A percentile compares a stretch with the other conserved stretches of the same genome.
These are phyloP conservation scores for Musa acuminata DNA, from an alignment of 176 grass and related monocot genomes.

Conservation along the genomic window DNA sequence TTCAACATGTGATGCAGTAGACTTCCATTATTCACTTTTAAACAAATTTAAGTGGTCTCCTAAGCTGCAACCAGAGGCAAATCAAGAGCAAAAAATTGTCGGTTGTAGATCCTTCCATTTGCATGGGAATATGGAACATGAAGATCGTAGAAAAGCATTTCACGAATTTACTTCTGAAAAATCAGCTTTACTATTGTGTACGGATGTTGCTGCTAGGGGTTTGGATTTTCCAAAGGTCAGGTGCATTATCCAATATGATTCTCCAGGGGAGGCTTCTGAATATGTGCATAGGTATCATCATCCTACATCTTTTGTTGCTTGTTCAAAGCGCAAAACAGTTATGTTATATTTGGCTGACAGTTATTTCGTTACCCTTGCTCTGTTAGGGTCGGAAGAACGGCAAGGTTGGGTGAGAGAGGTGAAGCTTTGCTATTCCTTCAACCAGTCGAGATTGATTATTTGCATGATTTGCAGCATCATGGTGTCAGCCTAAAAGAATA, in stretches of 20 bases:
- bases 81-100: conserved; percentile 50
- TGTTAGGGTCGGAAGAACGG: conserved; percentile 88
- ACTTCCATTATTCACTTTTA: conserved; percentile 70
- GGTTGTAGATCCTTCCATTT: conserved; percentile 62
- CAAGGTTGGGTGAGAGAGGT: conserved; percentile 77
- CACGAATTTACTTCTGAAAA: conserved; percentile 73
- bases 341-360: neutral
- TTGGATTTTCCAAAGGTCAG: conserved; percentile 91
- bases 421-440: conserved; percentile 92
- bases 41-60: conserved; percentile 52
- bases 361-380: neutral
- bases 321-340: neutral
- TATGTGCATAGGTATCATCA: conserved; percentile 85
- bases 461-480: conserved; percentile 70
- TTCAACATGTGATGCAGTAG: conserved; percentile 84
- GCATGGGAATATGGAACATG: conserved; percentile 93
- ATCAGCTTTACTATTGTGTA: conserved; percentile 81
- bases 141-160: conserved; percentile 72
- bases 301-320: conserved; percentile 4
- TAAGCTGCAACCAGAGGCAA: conserved; percentile 30
- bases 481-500: conserved; percentile 72
- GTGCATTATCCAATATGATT: conserved; percentile 95
- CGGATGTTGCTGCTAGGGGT: conserved; percentile 78
- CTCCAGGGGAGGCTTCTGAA: conserved; percentile 88
- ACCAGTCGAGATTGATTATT: conserved; percentile 81